phyloP scores from a whole-genome alignment of 306 rosid genomes.

The Styphnolobium japonicum region DNA sequence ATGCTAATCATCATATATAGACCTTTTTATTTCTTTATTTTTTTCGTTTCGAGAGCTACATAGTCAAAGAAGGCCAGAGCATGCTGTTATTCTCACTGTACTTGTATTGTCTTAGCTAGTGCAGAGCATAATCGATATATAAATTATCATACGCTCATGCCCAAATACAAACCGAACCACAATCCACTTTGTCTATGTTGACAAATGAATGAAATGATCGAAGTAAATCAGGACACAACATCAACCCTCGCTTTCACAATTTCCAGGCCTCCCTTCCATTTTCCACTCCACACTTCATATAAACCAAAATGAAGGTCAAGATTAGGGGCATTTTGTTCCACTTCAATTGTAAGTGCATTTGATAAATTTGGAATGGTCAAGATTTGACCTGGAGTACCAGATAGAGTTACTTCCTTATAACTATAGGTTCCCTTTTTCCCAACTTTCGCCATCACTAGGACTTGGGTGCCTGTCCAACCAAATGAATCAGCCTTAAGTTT shows the following conservation, averaged over 20 bases:
- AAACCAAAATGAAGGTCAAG: slow-evolving; percentile 52
- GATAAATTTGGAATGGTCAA: background rate
- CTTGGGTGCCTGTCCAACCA: slow-evolving; percentile 57
- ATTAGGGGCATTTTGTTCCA: fast-evolving
- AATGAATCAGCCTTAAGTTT: slow-evolving; percentile 38
- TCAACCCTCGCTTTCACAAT: slow-evolving; percentile 33
- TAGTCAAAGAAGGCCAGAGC: background rate
- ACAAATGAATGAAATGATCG: background rate
- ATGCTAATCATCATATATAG: background rate
- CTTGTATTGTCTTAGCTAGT: background rate
- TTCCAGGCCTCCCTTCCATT: slow-evolving; percentile 81
- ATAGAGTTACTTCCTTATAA: background rate
- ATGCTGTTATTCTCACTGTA: background rate
- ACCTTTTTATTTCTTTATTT: background rate
- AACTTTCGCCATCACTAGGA: slow-evolving; percentile 69
- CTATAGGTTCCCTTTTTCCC: slow-evolving; percentile 40
- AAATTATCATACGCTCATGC: background rate
- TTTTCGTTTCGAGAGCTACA: background rate
- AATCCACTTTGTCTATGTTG: background rate
- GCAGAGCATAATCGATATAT: background rate
- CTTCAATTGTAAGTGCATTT: fast-evolving
- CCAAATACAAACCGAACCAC: background rate
- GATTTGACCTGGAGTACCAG: fast-evolving
- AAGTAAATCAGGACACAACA: background rate
- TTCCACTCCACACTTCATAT: slow-evolving; percentile 90